Evolutionary conservation across 176 grass and related monocot species (phyloP), one percentile per base, ranked within the genome.

Genomic region (Rhynchospora pubera): DNA sequence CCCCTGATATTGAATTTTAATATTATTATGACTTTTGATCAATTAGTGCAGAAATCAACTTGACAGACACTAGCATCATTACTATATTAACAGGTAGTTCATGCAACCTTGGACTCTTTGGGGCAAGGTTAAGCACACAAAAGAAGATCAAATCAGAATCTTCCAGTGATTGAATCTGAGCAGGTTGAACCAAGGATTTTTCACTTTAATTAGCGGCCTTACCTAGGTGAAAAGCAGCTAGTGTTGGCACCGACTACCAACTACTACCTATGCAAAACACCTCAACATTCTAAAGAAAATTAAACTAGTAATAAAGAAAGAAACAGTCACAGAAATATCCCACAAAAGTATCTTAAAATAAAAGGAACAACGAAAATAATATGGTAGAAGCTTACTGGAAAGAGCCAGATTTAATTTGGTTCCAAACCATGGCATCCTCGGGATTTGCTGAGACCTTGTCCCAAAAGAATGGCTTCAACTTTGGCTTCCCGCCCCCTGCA

Each of bases 401-500:
- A 9, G 93, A 93, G 73, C 87, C 90, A 7, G 83, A 39, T 79
- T 86, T 87, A 65, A 91, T 59, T 22, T 97, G 91, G 71, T 91
- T 83, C 88, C 88, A 93, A 65, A 91, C 85, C 90, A 97, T 89
- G 1, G 91, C 83, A 48, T 89, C 86, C 74, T 86, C 19, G 77
- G 88, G 22, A 85, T 86, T 87, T 65, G 82, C 90, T 30, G 72
- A 16, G 45, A 97, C 90, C 87, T 94, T 93, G 73, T 99, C 96
- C 96, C 96, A 99, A 77, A 95, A 99, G 83, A 99, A 93, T 83
- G 96, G 91, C 66, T 99, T 99, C 51, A 99, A 82, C 75, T 95
- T 99, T 59, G 90, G 75, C 91, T 99, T 99, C 81, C 84, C 22
- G 0, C 59, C 79, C 47, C 26, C 77, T 84, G 87, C 85, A 82